A percentile compares a stretch with the other conserved stretches of the same genome.
Evolutionary conservation across 768 basidiomycete genomes (phyloP).

Genomic region (Suillus bovinus): DNA sequence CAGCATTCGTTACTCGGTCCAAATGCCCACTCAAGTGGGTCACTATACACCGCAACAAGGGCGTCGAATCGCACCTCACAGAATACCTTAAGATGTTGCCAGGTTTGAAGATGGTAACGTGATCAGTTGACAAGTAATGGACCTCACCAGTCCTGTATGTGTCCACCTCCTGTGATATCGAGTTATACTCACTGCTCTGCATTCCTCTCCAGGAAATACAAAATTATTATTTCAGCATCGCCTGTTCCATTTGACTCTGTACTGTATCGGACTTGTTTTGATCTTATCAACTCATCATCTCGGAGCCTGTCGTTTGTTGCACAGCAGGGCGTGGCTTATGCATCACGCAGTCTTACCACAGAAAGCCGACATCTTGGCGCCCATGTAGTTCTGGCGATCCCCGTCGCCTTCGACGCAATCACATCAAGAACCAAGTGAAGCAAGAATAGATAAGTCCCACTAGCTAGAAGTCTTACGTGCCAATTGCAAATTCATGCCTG

Average conservation of each 20-base stretch:
- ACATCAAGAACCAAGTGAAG: not conserved
- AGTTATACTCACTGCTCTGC: not conserved
- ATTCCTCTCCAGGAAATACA: not conserved
- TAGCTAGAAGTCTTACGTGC: not conserved
- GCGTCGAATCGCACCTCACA: slow-evolving; percentile 19
- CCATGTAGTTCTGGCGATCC: not conserved
- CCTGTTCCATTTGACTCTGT: not conserved
- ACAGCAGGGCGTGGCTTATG: not conserved
- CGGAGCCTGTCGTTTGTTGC: not conserved
- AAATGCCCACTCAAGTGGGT: slow-evolving; percentile 24
- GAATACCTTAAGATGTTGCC: slow-evolving; percentile 27
- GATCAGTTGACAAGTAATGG: not conserved
- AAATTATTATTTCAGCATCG: not conserved
- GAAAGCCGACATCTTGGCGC: not conserved
- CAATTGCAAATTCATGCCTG: not conserved
- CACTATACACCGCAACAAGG: slow-evolving; percentile 26
- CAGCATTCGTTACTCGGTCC: slow-evolving; percentile 26
- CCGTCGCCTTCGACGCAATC: not conserved
- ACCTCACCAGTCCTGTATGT: not conserved
- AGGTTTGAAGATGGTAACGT: slow-evolving; percentile 11
- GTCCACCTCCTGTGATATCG: not conserved
- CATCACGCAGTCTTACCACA: not conserved
- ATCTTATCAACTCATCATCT: not conserved
- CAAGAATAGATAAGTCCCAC: not conserved
- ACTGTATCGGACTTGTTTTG: not conserved